These are phyloP conservation scores for Rhynchospora tenuis DNA, from an alignment of 176 grass and related monocot species.

Conservation along the genomic window DNA sequence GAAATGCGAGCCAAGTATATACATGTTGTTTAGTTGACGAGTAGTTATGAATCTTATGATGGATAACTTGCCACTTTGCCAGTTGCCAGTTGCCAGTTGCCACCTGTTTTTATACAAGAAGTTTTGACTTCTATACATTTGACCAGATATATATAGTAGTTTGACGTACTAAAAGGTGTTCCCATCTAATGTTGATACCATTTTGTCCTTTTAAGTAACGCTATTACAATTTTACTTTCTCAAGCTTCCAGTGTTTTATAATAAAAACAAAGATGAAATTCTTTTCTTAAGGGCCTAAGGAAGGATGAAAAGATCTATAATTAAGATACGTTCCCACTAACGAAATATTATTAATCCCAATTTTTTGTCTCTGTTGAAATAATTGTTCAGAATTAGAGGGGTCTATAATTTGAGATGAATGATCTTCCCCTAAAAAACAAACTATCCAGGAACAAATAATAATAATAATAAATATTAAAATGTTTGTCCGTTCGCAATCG, in stretches of 20 bases:
- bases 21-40: background rate
- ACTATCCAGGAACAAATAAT: too few relatives aligned
- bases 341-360: too few relatives aligned
- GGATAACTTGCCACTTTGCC: background rate
- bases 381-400: too few relatives aligned
- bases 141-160: background rate
- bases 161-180: background rate
- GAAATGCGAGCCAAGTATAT: background rate
- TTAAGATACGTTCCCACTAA: too few relatives aligned
- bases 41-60: background rate
- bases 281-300: too few relatives aligned
- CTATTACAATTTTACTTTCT: background rate
- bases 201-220: background rate
- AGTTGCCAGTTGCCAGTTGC: background rate
- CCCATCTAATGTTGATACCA: background rate
- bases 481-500: too few relatives aligned
- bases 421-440: too few relatives aligned
- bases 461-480: too few relatives aligned
- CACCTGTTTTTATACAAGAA: background rate
- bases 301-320: too few relatives aligned
- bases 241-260: background rate
- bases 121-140: background rate
- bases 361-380: too few relatives aligned
- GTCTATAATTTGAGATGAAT: too few relatives aligned
- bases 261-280: too few relatives aligned